phyloP scores from a whole-genome alignment of 805 yeast species.

The Saccharomycopsis malanga region DNA sequence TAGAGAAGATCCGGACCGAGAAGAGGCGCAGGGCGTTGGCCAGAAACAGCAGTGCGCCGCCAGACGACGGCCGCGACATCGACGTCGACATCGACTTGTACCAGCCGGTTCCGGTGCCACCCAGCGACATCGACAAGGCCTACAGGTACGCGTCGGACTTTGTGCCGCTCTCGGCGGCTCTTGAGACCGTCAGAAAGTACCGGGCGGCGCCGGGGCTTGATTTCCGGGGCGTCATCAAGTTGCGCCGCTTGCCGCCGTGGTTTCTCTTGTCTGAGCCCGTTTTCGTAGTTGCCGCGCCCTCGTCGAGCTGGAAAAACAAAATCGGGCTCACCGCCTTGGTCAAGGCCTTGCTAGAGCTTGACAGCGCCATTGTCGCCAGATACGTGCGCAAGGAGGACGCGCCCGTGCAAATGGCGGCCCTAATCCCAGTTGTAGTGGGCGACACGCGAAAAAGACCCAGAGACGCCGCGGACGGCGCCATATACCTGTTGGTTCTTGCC shows the following conservation, averaged over 20 bases:
- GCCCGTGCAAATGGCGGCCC: constrained; percentile 47
- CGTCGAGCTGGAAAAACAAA: background rate
- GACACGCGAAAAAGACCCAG: constrained; percentile 4
- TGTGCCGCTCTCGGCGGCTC: constrained; percentile 44
- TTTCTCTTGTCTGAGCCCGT: constrained; percentile 53
- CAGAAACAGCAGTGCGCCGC: constrained; percentile 21
- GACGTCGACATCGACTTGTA: constrained; percentile 24
- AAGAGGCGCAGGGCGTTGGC: constrained; percentile 17
- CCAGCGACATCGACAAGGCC: constrained; percentile 45
- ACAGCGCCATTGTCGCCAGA: constrained; percentile 53
- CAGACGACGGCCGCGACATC: constrained; percentile 26
- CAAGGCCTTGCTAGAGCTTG: constrained; percentile 42
- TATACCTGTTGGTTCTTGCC: constrained; percentile 41
- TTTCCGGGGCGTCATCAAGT: constrained; percentile 51
- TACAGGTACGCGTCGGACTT: constrained; percentile 59
- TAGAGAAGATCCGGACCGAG: constrained; percentile 25
- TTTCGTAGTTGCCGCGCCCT: background rate
- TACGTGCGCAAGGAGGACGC: constrained; percentile 44
- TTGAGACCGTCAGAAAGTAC: constrained; percentile 39
- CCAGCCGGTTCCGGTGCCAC: constrained; percentile 29
- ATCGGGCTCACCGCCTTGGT: constrained; percentile 38
- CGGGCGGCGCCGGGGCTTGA: constrained; percentile 49
- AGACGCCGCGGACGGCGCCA: constrained; percentile 14
- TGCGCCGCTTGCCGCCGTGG: constrained; percentile 47
- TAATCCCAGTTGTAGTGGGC: constrained; percentile 41